Evolutionary conservation across 2,329 filamentous ascomycete species (phyloP).

Genomic region (Cercospora citrullina): DNA sequence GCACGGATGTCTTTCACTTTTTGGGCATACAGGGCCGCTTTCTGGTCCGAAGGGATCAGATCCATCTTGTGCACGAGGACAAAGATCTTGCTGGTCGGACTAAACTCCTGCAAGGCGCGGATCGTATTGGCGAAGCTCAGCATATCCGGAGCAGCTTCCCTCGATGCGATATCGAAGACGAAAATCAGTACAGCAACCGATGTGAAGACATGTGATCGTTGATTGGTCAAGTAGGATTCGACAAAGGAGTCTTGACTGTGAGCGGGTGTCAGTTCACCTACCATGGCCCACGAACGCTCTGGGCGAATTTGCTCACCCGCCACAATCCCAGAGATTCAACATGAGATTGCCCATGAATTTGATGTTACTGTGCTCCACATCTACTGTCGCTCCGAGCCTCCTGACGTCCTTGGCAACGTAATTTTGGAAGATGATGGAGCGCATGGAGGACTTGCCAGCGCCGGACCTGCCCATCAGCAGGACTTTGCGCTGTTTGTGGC

Average conservation of each 20-base stretch:
- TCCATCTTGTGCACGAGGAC: conserved; percentile 99
- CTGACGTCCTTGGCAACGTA: conserved; percentile 96
- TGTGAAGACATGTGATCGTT: conserved; percentile 93
- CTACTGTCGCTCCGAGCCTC: conserved; percentile 89
- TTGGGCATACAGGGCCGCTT: conserved; percentile 81
- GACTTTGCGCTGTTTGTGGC: conserved; percentile 57
- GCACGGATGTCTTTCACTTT: conserved; percentile 74
- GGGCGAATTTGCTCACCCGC: conserved; percentile 60
- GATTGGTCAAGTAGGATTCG: conserved; percentile 95
- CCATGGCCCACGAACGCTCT: neutral
- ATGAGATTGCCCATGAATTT: conserved; percentile 98
- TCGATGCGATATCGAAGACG: conserved; percentile 97
- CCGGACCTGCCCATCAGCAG: conserved; percentile 82
- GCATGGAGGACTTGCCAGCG: conserved; percentile 97
- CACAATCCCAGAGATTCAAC: conserved; percentile 97
- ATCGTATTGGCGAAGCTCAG: conserved; percentile 91
- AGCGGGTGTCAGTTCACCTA: conserved; percentile 21
- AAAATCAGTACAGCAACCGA: conserved; percentile 97
- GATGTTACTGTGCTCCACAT: conserved; percentile 97
- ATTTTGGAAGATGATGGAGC: conserved; percentile 98
- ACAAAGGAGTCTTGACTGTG: conserved; percentile 92
- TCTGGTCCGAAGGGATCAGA: conserved; percentile 76
- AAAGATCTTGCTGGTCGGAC: conserved; percentile 78
- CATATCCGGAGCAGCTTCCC: conserved; percentile 89
- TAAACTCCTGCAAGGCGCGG: conserved; percentile 82